These are phyloP conservation scores for Fomitopsis pinicola DNA, from an alignment of 1,284 basidiomycete genomes.

Conservation along the genomic window DNA sequence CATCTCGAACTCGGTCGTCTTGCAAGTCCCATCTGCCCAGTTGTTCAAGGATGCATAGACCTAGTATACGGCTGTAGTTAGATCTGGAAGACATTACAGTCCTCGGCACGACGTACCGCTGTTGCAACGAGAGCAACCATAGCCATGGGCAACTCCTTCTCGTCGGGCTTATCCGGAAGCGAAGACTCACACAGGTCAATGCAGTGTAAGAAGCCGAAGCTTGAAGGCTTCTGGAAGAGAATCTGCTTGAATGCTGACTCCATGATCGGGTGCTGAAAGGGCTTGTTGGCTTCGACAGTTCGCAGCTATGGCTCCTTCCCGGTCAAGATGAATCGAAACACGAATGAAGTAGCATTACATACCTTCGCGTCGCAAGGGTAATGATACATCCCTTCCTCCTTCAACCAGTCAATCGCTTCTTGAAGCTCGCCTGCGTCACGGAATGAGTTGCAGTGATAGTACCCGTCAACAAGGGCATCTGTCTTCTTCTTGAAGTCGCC, in stretches of 20 bases:
- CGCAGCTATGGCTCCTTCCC: too few species aligned
- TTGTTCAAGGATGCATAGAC: neutral
- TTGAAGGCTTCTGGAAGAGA: too few species aligned
- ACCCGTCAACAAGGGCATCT: neutral
- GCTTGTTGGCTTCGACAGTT: too few species aligned
- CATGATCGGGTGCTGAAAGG: too few species aligned
- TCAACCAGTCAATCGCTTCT: neutral
- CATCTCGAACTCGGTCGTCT: neutral
- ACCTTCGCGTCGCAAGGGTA: neutral
- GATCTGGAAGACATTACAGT: neutral
- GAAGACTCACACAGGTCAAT: neutral
- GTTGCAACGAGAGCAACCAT: neutral
- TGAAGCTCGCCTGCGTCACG: too few species aligned
- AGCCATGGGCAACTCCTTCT: neutral
- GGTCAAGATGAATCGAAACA: too few species aligned
- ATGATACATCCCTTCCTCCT: neutral
- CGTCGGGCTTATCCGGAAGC: neutral
- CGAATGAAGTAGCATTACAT: too few species aligned
- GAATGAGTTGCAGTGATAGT: neutral
- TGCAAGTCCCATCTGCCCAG: neutral
- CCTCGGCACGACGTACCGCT: neutral
- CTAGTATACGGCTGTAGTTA: neutral
- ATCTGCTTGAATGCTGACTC: too few species aligned
- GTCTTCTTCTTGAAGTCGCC: neutral
- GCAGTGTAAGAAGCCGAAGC: too few species aligned